A percentile compares a stretch with the other conserved stretches of the same genome.
Conservation (phyloP, 2,329 filamentous ascomycete species). For the Xylariaceae sp. region DNA sequence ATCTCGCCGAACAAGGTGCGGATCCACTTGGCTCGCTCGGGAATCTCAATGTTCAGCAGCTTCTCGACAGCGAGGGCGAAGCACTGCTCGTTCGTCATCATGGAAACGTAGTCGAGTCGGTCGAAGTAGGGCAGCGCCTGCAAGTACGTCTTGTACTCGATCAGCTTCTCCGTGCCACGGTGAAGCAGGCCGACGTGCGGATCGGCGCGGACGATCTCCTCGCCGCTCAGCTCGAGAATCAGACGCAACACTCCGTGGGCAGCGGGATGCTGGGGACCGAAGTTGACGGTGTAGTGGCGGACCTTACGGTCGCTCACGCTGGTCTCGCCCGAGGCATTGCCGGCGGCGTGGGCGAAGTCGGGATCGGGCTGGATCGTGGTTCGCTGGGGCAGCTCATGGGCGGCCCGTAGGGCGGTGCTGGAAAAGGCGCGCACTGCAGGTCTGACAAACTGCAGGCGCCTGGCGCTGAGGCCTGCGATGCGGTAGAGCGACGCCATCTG, state of each 20-base stretch:
- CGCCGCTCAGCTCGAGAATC: conserved; percentile 95
- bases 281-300: conserved; percentile 98
- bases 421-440: conserved; percentile 53
- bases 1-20: conserved; percentile 93
- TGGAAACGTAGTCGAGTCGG: conserved; percentile 96
- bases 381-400: conserved; percentile 53
- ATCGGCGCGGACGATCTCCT: conserved; percentile 94
- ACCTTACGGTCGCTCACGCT: conserved; percentile 69
- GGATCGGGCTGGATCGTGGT: conserved; percentile 62
- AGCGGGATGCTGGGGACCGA: conserved; percentile 95
- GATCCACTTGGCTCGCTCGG: conserved; percentile 93
- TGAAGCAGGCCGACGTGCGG: conserved; percentile 95
- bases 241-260: conserved; percentile 96
- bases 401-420: conserved; percentile 53
- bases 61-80: conserved; percentile 96
- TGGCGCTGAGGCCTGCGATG: conserved; percentile 65
- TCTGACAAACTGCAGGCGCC: conserved; percentile 47
- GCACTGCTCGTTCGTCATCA: conserved; percentile 99
- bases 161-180: conserved; percentile 97
- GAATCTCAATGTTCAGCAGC: conserved; percentile 93
- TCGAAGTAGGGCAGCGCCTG: conserved; percentile 99
- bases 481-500: conserved; percentile 68
- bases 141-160: conserved; percentile 99
- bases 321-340: conserved; percentile 45
- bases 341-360: conserved; percentile 51